Evolutionary conservation across 148 eudicot genomes (phyloP).

Genomic region (Selenicereus undatus): DNA sequence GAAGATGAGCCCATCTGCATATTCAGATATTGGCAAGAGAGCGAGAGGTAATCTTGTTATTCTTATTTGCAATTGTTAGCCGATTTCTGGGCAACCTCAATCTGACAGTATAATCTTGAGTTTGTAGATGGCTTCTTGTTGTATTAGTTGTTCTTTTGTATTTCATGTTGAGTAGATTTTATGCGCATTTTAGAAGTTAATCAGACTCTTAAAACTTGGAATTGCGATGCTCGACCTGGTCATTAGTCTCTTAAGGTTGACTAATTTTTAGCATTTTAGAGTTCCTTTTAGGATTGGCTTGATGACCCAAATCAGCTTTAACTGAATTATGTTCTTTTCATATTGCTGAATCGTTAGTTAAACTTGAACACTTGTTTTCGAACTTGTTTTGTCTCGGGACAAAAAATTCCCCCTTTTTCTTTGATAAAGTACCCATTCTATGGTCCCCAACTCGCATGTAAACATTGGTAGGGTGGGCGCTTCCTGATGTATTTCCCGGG

Average conservation of each 20-base stretch:
- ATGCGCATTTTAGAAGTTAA: neutral
- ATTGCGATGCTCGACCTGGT: neutral
- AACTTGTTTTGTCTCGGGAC: neutral
- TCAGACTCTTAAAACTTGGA: neutral
- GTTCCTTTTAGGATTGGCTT: neutral
- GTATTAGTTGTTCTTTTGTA: neutral
- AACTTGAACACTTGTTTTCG: neutral
- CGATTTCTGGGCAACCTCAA: neutral
- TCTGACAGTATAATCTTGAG: neutral
- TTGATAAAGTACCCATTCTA: neutral
- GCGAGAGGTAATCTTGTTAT: conserved; percentile 21
- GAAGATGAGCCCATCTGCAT: conserved; percentile 27
- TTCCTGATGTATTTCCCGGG: too few relatives aligned
- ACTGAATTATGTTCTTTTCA: neutral
- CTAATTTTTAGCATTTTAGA: neutral
- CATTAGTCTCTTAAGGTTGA: neutral
- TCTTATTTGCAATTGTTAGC: neutral
- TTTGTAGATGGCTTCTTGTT: neutral
- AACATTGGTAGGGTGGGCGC: neutral
- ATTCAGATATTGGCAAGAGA: conserved; percentile 25
- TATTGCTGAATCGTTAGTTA: neutral
- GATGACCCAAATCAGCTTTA: neutral
- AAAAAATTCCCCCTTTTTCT: neutral
- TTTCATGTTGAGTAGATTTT: neutral
- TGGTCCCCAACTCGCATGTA: neutral